Evolutionary conservation across 768 basidiomycete species (phyloP).

Genomic region (Vararia minispora): DNA sequence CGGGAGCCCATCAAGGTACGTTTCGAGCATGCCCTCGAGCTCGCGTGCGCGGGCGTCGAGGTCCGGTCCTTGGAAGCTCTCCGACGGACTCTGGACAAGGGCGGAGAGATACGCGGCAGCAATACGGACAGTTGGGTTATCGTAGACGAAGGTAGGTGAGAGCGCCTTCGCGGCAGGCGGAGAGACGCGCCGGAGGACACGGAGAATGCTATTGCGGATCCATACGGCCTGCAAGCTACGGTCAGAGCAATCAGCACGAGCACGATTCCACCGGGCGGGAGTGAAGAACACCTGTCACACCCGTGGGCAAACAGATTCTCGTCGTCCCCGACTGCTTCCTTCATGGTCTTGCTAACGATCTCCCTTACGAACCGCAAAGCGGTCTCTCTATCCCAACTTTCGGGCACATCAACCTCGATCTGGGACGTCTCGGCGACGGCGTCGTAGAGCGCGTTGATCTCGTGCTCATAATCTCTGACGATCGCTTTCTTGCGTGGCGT

Average conservation of each 20-base stretch:
- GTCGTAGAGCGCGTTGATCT: constrained; percentile 29
- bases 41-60: constrained; percentile 7
- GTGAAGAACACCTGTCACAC: constrained; percentile 25
- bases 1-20: too few relatives aligned
- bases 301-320: constrained; percentile 30
- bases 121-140: constrained; percentile 13
- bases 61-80: constrained; percentile 2
- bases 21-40: constrained; percentile 13
- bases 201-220: constrained; percentile 18
- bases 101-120: constrained; percentile 11
- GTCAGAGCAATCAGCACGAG: not conserved
- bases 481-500: constrained; percentile 26
- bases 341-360: constrained; percentile 25
- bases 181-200: constrained; percentile 15
- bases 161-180: constrained; percentile 8
- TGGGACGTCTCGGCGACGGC: constrained; percentile 22
- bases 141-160: constrained; percentile 15
- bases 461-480: constrained; percentile 26
- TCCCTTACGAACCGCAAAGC: constrained; percentile 21
- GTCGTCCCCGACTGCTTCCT: constrained; percentile 16
- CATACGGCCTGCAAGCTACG: constrained; percentile 18
- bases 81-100: constrained; percentile 2
- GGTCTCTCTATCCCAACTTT: constrained; percentile 15
- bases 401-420: constrained; percentile 19
- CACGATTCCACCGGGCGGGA: not conserved